Conservation (phyloP, 805 yeast species). For the Diddensiella caesifluorescens region DNA sequence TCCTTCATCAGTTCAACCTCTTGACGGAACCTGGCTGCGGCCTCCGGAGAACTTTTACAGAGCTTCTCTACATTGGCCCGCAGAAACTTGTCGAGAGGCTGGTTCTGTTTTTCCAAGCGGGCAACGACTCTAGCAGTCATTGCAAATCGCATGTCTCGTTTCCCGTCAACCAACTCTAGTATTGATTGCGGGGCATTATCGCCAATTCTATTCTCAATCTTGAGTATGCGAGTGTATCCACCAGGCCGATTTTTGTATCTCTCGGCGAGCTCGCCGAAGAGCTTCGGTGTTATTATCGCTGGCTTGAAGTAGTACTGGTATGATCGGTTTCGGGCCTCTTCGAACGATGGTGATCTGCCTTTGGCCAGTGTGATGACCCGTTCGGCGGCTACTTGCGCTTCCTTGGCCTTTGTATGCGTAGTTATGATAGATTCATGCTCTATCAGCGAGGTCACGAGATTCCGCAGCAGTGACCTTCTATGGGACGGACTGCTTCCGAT, state of each 20-base stretch:
- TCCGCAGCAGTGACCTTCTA: slow-evolving; percentile 53
- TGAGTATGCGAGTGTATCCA: slow-evolving; percentile 82
- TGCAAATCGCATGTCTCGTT: slow-evolving; percentile 69
- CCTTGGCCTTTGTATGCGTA: slow-evolving; percentile 70
- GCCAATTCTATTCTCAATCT: slow-evolving; percentile 78
- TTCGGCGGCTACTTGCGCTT: slow-evolving; percentile 59
- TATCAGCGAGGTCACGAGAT: slow-evolving; percentile 60
- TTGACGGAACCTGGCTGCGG: slow-evolving; percentile 48
- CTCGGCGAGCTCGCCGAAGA: slow-evolving; percentile 57
- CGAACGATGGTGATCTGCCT: slow-evolving; percentile 24
- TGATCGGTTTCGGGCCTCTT: slow-evolving; percentile 28
- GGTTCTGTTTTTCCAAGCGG: slow-evolving; percentile 61
- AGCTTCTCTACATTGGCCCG: slow-evolving; percentile 51
- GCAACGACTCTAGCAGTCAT: slow-evolving; percentile 78
- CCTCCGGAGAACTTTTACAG: slow-evolving; percentile 42
- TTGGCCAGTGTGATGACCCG: slow-evolving; percentile 58
- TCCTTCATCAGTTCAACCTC: slow-evolving; percentile 56
- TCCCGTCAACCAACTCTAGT: slow-evolving; percentile 76
- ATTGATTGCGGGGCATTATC: slow-evolving; percentile 90
- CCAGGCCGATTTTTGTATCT: slow-evolving; percentile 61
- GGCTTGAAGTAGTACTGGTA: slow-evolving; percentile 44
- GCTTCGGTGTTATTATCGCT: slow-evolving; percentile 51
- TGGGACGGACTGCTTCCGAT: slow-evolving; percentile 41
- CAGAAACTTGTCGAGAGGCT: slow-evolving; percentile 50
- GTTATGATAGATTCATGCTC: slow-evolving; percentile 69